Evolutionary conservation across 2,329 filamentous ascomycete genomes (phyloP).

Genomic region (Colletotrichum sp.): DNA sequence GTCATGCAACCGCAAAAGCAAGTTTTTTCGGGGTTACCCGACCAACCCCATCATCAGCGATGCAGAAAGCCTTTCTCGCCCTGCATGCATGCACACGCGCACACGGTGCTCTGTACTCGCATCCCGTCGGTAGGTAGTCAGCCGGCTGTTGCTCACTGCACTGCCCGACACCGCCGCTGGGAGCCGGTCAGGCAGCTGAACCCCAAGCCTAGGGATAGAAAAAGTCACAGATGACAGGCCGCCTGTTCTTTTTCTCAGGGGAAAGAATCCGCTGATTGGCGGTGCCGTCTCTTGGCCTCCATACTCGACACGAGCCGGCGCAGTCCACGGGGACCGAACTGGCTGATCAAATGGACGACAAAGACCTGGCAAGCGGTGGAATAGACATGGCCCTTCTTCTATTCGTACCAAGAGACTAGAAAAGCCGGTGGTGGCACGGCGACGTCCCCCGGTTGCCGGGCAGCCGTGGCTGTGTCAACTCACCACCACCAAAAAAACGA

Average conservation of each 20-base stretch:
- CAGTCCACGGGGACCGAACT: background rate
- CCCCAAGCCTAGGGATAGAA: background rate
- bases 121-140: background rate
- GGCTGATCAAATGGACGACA: background rate
- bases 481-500: background rate
- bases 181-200: background rate
- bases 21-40: background rate
- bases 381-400: background rate
- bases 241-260: background rate
- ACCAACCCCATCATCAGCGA: background rate
- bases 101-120: background rate
- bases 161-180: background rate
- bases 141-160: background rate
- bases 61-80: background rate
- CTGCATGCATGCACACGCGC: background rate
- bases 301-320: background rate
- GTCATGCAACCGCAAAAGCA: background rate
- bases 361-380: background rate
- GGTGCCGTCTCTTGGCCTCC: background rate
- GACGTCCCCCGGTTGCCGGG: conserved; percentile 1
- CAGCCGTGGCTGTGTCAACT: background rate
- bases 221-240: background rate
- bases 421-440: background rate
- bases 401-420: background rate
- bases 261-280: background rate